Percentiles rank a stretch among this genome's conserved stretches.
Evolutionary conservation across 371 early-diverging fungal genomes (phyloP).

Genomic region (Umbelopsis sp.): DNA sequence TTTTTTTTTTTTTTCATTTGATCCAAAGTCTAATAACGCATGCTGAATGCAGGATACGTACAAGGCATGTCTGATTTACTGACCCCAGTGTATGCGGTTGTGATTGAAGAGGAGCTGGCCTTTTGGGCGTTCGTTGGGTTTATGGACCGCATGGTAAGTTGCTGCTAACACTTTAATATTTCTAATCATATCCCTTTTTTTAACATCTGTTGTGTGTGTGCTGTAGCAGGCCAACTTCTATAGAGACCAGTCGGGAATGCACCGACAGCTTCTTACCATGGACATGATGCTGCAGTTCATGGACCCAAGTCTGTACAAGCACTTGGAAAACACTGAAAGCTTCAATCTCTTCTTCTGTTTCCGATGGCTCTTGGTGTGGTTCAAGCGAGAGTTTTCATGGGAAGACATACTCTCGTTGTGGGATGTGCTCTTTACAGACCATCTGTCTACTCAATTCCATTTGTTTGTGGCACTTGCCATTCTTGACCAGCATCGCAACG

Average conservation of each 20-base stretch:
- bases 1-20: too few relatives aligned
- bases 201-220: neutral
- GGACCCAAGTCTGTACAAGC: conserved; percentile 79
- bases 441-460: conserved; percentile 78
- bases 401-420: conserved; percentile 78
- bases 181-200: neutral
- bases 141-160: conserved; percentile 84
- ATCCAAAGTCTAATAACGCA: too few relatives aligned
- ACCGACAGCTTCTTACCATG: conserved; percentile 76
- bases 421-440: conserved; percentile 91
- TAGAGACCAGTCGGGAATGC: conserved; percentile 90
- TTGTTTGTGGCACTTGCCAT: conserved; percentile 91
- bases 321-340: conserved; percentile 78
- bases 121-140: conserved; percentile 90
- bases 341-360: conserved; percentile 92
- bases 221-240: conserved; percentile 74
- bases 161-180: neutral
- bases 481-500: conserved; percentile 77
- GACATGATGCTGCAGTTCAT: conserved; percentile 79
- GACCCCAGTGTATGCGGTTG: conserved; percentile 83
- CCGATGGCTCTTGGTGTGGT: conserved; percentile 93
- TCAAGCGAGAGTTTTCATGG: conserved; percentile 93
- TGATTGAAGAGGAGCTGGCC: conserved; percentile 80
- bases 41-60: conserved; percentile 73
- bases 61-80: conserved; percentile 98